phyloP scores from a whole-genome alignment of 2,329 filamentous ascomycete species.

The Botrytis porri region DNA sequence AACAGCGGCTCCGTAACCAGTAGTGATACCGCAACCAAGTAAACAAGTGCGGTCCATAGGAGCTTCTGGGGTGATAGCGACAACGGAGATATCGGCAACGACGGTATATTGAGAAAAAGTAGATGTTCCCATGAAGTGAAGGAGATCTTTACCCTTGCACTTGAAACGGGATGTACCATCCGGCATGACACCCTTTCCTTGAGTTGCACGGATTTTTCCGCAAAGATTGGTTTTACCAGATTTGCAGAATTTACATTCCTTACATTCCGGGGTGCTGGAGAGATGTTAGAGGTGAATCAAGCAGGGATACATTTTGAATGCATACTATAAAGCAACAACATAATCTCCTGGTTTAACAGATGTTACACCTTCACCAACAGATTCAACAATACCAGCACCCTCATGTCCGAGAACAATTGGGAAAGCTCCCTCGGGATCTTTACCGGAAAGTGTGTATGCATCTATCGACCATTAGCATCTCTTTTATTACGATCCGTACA shows the following conservation, averaged over 20 bases:
- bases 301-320: constrained; percentile 19
- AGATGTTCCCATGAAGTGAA: constrained; percentile 99
- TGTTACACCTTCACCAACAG: constrained; percentile 90
- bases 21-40: constrained; percentile 97
- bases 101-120: constrained; percentile 99
- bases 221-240: constrained; percentile 99
- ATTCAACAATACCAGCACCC: constrained; percentile 89
- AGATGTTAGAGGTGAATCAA: constrained; percentile 13
- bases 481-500: background rate
- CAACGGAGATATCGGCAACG: constrained; percentile 96
- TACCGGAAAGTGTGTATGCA: constrained; percentile 92
- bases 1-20: constrained; percentile 91
- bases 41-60: constrained; percentile 95
- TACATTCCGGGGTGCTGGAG: constrained; percentile 86
- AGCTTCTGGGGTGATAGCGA: constrained; percentile 84
- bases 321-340: constrained; percentile 83
- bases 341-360: constrained; percentile 92
- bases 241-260: constrained; percentile 99
- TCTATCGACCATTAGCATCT: constrained; percentile 48
- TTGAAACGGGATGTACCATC: constrained; percentile 94
- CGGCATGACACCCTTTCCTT: constrained; percentile 95
- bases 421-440: constrained; percentile 95
- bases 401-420: constrained; percentile 87
- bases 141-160: constrained; percentile 89
- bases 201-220: constrained; percentile 96